Evolutionary conservation across 208 protist genomes (phyloP).

Genomic region (Giardia muris): DNA sequence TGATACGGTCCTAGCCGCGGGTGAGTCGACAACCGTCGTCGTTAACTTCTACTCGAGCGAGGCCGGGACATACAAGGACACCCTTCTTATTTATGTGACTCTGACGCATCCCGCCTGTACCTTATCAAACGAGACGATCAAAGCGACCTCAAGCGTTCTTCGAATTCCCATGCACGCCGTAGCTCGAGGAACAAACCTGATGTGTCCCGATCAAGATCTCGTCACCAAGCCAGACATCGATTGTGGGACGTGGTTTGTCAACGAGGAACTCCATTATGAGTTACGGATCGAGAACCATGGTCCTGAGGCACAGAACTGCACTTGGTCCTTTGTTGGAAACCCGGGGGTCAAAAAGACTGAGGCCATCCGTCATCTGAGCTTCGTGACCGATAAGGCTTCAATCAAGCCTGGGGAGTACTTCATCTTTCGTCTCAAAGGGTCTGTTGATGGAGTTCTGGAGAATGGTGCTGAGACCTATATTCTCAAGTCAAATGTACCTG

Average conservation of each 20-base stretch:
- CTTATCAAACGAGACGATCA: background rate
- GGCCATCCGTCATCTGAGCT: background rate
- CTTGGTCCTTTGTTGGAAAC: background rate
- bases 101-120: background rate
- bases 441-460: background rate
- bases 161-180: background rate
- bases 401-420: background rate
- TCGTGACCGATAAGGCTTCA: background rate
- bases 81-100: background rate
- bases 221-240: background rate
- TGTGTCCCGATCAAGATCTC: constrained; percentile 21
- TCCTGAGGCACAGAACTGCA: background rate
- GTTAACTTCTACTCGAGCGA: background rate
- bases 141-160: background rate
- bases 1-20: background rate
- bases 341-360: background rate
- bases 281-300: constrained; percentile 7
- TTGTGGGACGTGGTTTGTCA: background rate
- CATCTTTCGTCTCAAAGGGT: background rate
- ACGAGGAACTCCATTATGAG: background rate
- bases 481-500: background rate
- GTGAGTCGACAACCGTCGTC: background rate
- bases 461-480: background rate
- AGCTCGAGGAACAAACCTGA: background rate
- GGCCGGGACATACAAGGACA: background rate